Evolutionary conservation across 345 rosid species (phyloP).

Genomic region (Bretschneidera sinensis): DNA sequence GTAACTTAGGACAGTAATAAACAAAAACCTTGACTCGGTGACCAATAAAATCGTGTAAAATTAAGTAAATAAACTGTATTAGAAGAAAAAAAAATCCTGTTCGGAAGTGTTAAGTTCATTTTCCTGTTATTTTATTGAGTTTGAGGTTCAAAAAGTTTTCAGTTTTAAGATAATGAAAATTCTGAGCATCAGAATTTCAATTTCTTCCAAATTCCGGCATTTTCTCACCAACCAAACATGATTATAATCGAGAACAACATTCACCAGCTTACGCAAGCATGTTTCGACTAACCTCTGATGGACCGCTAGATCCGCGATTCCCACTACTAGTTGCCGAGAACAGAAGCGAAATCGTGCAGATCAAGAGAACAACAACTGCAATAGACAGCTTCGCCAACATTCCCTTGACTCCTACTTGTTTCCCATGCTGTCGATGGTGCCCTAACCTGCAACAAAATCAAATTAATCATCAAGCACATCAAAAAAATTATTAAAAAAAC

Average conservation of each 20-base stretch:
- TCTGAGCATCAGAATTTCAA: background rate
- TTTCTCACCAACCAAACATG: slow-evolving; percentile 21
- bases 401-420: slow-evolving; percentile 64
- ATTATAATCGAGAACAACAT: slow-evolving; percentile 13
- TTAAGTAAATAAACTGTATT: slow-evolving; percentile 1
- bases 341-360: slow-evolving; percentile 69
- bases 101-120: no score
- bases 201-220: background rate
- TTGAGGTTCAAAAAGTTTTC: background rate
- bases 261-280: background rate
- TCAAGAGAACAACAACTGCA: slow-evolving; percentile 58
- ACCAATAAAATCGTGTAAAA: slow-evolving; percentile 11
- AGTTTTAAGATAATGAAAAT: background rate
- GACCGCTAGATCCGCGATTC: slow-evolving; percentile 33
- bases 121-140: background rate
- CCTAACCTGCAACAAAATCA: slow-evolving; percentile 40
- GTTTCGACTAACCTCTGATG: slow-evolving; percentile 45
- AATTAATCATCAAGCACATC: background rate
- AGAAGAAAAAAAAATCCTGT: background rate
- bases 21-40: background rate
- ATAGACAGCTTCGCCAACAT: slow-evolving; percentile 53
- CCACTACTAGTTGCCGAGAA: slow-evolving; percentile 47
- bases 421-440: slow-evolving; percentile 59
- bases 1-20: no score
- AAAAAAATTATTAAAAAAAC: background rate